phyloP scores from a whole-genome alignment of 345 rosid genomes.

The Brassica rapa region DNA sequence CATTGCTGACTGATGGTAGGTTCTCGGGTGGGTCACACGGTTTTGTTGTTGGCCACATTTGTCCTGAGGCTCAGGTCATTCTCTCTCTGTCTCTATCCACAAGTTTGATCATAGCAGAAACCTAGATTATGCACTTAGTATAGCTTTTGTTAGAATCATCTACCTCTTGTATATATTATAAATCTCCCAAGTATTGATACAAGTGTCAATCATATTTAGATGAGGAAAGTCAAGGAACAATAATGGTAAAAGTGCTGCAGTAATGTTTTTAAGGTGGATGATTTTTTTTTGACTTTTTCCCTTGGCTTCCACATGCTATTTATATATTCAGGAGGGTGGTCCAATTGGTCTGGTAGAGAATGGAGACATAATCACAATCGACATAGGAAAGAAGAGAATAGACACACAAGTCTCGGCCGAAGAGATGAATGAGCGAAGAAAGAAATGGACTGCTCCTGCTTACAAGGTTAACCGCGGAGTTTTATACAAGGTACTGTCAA shows the following conservation, averaged over 20 bases:
- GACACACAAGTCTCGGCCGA: conserved; percentile 59
- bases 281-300: neutral
- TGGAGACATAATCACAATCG: conserved; percentile 75
- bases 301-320: neutral
- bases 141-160: neutral
- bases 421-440: conserved; percentile 74
- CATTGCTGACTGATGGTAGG: conserved; percentile 92
- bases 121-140: neutral
- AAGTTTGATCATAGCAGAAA: neutral
- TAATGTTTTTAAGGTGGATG: too few relatives aligned
- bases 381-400: conserved; percentile 71
- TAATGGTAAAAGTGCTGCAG: too few relatives aligned
- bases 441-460: conserved; percentile 78
- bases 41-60: conserved; percentile 94
- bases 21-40: conserved; percentile 99
- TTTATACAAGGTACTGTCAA: conserved; percentile 61
- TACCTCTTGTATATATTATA: neutral
- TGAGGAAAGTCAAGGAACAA: too few relatives aligned
- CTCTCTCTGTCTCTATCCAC: neutral
- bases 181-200: too few relatives aligned
- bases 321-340: conserved; percentile 80
- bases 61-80: conserved; percentile 97
- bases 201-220: too few relatives aligned
- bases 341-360: conserved; percentile 81
- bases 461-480: conserved; percentile 72